Conservation (phyloP, 441 rosid genomes). For the Geranium incanum region DNA sequence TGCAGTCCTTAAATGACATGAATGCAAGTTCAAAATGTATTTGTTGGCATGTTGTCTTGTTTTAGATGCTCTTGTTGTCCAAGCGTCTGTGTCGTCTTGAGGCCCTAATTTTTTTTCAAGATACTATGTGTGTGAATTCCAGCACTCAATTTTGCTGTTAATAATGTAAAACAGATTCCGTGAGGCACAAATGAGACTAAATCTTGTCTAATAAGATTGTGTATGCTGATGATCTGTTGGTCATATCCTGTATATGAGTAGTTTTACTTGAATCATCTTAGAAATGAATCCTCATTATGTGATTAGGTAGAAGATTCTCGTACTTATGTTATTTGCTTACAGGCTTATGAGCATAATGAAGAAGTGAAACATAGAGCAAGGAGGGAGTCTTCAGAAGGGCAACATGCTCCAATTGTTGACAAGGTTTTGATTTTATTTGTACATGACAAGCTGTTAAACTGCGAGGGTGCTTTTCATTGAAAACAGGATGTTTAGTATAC, state of each 20-base stretch:
- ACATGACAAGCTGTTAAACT: not conserved
- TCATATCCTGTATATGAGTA: not conserved
- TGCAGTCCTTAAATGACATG: too few species aligned
- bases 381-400: slow-evolving; percentile 58
- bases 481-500: not conserved
- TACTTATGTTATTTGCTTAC: slow-evolving; percentile 22
- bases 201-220: not conserved
- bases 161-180: too few species aligned
- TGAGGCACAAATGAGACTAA: too few species aligned
- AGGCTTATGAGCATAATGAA: slow-evolving; percentile 72
- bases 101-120: too few species aligned
- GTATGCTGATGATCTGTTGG: not conserved
- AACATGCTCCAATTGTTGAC: slow-evolving; percentile 49
- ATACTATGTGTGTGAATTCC: too few species aligned
- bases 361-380: slow-evolving; percentile 61
- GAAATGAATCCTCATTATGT: not conserved
- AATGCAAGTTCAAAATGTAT: too few species aligned
- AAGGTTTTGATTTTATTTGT: slow-evolving; percentile 43
- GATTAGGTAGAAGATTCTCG: not conserved
- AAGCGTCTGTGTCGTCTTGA: too few species aligned
- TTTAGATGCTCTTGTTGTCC: too few species aligned
- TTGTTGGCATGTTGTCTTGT: too few species aligned
- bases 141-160: too few species aligned
- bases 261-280: not conserved
- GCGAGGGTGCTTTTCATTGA: not conserved